Evolutionary conservation across 2,329 filamentous ascomycete species (phyloP), one percentile per base, ranked within the genome.

Genomic region (Trichophyton benhamiae): DNA sequence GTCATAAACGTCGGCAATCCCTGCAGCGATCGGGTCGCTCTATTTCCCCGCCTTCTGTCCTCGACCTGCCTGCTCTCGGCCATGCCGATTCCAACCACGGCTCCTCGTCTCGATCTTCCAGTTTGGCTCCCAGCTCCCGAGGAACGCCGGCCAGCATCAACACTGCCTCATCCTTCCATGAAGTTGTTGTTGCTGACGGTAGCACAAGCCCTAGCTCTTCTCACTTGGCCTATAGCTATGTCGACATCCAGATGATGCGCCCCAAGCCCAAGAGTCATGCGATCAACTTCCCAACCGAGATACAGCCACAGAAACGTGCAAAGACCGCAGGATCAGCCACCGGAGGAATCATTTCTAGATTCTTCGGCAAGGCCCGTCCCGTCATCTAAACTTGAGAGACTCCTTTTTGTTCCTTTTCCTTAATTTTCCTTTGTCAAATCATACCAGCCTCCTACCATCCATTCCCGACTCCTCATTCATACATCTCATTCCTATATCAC

Each of bases 131-230:
- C 17, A 77, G 75, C 62, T 74, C 72, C 13, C 72, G 75, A 15
- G 75, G 74, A 42, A 78, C 76, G 1, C 76, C 76, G 0, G 72
- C 73, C 42, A 77, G 72, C 60, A 68, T 76, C 53, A 74, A 72
- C 65, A 73, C 73, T 2, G 70, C 70, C 63, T 73, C 72, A 22
- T 44, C 63, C 6, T 66, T 67, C 33, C 71, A 74, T 17, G 71
- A 73, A 6, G 63, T 76, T 5, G 65, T 72, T 46, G 68, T 76
- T 15, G 68, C 68, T 11, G 74, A 77, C 30, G 60, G 62, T 9
- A 66, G 63, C 59, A 63, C 61, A 61, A 76, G 74, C 60, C 74
- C 74, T 1, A 67, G 69, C 5, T 65, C 71, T 66, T 70, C 65
- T 55, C 71, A 71, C 58, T 70, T 72, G 65, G 41, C 55, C 7